Conservation (phyloP, 2,329 filamentous ascomycete species). For the Penicillium sp. region DNA sequence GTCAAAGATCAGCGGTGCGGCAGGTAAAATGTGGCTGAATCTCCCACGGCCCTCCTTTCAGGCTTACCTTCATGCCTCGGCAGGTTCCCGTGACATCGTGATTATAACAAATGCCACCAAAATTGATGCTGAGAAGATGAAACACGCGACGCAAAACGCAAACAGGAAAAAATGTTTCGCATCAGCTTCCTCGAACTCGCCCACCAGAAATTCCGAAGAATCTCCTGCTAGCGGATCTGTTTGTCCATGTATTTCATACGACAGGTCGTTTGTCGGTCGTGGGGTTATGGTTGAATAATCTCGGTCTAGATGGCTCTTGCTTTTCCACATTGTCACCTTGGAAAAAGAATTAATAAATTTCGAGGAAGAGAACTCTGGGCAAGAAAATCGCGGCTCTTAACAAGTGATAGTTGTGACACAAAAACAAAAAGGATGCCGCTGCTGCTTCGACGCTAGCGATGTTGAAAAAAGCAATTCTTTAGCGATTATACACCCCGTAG, state of each 20-base stretch:
- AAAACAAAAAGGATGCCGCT: neutral
- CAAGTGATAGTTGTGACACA: neutral
- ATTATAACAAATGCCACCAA: neutral
- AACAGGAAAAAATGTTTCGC: constrained; percentile 1
- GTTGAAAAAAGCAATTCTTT: neutral
- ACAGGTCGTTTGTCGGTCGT: neutral
- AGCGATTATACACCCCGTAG: neutral
- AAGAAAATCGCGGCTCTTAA: neutral
- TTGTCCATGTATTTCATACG: neutral
- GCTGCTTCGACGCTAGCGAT: neutral
- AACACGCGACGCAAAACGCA: constrained; percentile 3
- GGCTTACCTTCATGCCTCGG: neutral
- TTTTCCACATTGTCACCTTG: constrained; percentile 17
- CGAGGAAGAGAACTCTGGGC: neutral
- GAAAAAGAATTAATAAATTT: too few species aligned
- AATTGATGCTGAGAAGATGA: neutral
- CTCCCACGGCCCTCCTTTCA: neutral
- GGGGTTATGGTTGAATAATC: constrained; percentile 8
- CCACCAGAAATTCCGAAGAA: neutral
- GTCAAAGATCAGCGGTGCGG: neutral
- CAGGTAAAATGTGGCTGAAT: neutral
- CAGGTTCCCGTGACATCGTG: neutral
- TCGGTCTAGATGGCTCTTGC: constrained; percentile 8
- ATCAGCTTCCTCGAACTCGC: neutral
- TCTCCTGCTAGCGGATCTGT: neutral